A percentile compares a stretch with the other conserved stretches of the same genome.
Conservation (phyloP, 2,329 filamentous ascomycete genomes). For the Monilinia polystroma region DNA sequence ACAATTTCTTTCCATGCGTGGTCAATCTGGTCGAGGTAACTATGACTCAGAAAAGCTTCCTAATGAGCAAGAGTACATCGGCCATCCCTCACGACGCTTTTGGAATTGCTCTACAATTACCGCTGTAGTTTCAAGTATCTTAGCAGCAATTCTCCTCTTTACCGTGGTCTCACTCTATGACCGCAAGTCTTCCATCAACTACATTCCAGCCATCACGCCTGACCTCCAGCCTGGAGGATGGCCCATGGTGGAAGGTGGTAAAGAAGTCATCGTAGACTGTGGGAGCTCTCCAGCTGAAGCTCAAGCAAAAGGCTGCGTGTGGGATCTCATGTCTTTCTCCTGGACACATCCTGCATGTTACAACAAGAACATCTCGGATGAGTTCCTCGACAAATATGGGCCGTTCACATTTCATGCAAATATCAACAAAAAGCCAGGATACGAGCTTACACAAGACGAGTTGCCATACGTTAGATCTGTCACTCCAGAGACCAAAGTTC, state of each 20-base stretch:
- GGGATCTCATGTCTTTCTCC: slow-evolving; percentile 21
- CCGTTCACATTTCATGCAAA: slow-evolving; percentile 3
- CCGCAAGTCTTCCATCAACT: neutral
- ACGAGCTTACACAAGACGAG: neutral
- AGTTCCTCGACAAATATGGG: neutral
- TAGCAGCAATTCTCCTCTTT: neutral
- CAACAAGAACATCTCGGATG: slow-evolving; percentile 14
- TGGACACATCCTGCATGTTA: slow-evolving; percentile 21
- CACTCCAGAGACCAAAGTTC: neutral
- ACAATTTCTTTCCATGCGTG: neutral
- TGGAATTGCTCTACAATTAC: slow-evolving; percentile 3
- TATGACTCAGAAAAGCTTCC: slow-evolving; percentile 2
- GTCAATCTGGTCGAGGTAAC: neutral
- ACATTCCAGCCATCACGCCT: neutral
- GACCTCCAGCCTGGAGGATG: slow-evolving; percentile 1
- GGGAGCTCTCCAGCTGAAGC: slow-evolving; percentile 19
- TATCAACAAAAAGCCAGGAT: neutral
- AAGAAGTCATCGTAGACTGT: slow-evolving; percentile 7
- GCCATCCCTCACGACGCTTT: neutral
- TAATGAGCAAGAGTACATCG: neutral
- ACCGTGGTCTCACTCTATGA: neutral
- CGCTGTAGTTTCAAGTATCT: neutral
- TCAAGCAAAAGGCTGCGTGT: slow-evolving; percentile 17
- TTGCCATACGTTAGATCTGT: slow-evolving; percentile 4
- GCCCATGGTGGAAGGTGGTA: neutral